These are phyloP conservation scores for Platanus orientalis DNA, from an alignment of 164 flowering plant species.

Conservation along the genomic window DNA sequence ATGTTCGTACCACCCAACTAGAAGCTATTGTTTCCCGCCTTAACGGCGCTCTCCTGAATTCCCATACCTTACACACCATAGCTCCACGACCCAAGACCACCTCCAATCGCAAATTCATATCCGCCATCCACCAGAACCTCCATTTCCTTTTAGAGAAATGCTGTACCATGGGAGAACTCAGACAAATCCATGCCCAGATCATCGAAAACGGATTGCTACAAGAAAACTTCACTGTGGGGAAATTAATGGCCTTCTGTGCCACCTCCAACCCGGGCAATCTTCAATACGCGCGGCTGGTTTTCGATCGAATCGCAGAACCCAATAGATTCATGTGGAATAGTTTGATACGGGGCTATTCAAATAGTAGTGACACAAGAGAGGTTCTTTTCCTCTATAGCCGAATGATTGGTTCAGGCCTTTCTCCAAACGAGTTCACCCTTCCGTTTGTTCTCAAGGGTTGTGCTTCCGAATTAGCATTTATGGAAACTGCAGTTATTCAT, in stretches of 20 bases:
- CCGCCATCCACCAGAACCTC: slow-evolving; percentile 11
- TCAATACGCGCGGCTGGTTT: slow-evolving; percentile 26
- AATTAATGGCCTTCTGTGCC: slow-evolving; percentile 30
- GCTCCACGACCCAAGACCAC: neutral
- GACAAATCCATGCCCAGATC: slow-evolving; percentile 31
- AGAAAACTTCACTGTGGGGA: slow-evolving; percentile 21
- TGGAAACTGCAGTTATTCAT: slow-evolving; percentile 33
- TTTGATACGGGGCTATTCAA: slow-evolving; percentile 40
- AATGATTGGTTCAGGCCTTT: slow-evolving; percentile 30
- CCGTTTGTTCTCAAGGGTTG: slow-evolving; percentile 59
- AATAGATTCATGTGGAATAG: slow-evolving; percentile 39
- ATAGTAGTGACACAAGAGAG: slow-evolving; percentile 17
- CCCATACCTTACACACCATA: slow-evolving; percentile 1
- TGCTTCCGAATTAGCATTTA: slow-evolving; percentile 18
- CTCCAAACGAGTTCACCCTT: slow-evolving; percentile 46
- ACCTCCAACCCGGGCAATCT: slow-evolving; percentile 20
- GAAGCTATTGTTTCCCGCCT: slow-evolving; percentile 27
- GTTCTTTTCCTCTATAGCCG: slow-evolving; percentile 29
- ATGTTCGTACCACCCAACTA: neutral
- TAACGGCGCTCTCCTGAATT: neutral
- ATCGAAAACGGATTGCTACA: slow-evolving; percentile 18
- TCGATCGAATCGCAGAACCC: slow-evolving; percentile 25
- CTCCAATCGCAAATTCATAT: slow-evolving; percentile 4
- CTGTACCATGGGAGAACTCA: slow-evolving; percentile 27
- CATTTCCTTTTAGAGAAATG: slow-evolving; percentile 25